These are phyloP conservation scores for Fusarium brevicatenulatum DNA, from an alignment of 2,329 filamentous ascomycete genomes.

Conservation along the genomic window DNA sequence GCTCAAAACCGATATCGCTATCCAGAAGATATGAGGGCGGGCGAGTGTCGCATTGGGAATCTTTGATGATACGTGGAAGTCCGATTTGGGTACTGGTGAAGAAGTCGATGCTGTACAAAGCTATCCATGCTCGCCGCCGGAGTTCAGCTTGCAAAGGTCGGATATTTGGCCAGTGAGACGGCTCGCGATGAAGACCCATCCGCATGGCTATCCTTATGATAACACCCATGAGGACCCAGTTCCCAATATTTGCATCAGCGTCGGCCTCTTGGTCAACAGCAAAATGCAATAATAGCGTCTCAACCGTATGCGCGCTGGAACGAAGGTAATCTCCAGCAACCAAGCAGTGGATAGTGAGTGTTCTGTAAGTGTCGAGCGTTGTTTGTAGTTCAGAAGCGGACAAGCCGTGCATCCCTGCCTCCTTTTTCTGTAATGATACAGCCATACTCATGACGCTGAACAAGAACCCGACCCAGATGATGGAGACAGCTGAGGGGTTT, in stretches of 20 bases:
- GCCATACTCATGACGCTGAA: conserved; percentile 19
- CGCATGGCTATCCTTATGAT: conserved; percentile 29
- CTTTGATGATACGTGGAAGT: conserved; percentile 33
- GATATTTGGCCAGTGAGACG: conserved; percentile 30
- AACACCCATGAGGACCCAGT: conserved; percentile 31
- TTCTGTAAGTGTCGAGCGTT: conserved; percentile 22
- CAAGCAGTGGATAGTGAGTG: conserved; percentile 31
- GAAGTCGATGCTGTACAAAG: conserved; percentile 33
- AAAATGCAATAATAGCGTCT: conserved; percentile 31
- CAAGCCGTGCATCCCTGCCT: not conserved
- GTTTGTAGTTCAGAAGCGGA: not conserved
- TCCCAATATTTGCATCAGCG: conserved; percentile 15
- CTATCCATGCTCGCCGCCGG: conserved; percentile 26
- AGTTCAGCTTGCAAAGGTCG: conserved; percentile 30
- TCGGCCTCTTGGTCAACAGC: conserved; percentile 27
- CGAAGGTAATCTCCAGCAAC: conserved; percentile 30
- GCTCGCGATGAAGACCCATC: conserved; percentile 32
- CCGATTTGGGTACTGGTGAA: conserved; percentile 35
- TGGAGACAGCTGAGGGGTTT: not conserved
- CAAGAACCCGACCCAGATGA: conserved; percentile 18
- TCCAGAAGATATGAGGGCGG: conserved; percentile 14
- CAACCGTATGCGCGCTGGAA: conserved; percentile 26
- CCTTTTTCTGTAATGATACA: not conserved
- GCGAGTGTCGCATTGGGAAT: conserved; percentile 26
- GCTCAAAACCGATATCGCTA: not conserved